Evolutionary conservation across 2,329 filamentous ascomycete genomes (phyloP).

Genomic region (Polychaeton citri): DNA sequence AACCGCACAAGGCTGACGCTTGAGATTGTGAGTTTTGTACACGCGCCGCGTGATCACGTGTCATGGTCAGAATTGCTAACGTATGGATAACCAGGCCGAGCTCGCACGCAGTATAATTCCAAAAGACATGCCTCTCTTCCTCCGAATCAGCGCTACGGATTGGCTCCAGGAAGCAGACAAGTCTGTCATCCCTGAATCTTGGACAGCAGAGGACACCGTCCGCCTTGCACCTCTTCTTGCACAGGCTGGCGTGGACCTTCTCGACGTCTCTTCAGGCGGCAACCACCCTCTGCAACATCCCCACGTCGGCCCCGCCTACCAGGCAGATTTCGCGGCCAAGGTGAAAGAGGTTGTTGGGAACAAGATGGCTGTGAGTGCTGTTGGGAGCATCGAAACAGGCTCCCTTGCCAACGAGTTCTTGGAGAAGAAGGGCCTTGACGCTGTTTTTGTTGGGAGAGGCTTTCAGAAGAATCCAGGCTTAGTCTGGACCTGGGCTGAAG

Average conservation of each 20-base stretch:
- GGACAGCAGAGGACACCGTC: slow-evolving; percentile 53
- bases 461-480: slow-evolving; percentile 75
- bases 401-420: slow-evolving; percentile 53
- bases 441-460: slow-evolving; percentile 60
- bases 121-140: slow-evolving; percentile 54
- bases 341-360: slow-evolving; percentile 64
- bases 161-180: slow-evolving; percentile 53
- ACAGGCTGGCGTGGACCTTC: slow-evolving; percentile 60
- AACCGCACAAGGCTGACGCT: slow-evolving; percentile 57
- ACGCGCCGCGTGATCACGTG: background rate
- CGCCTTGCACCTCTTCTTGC: slow-evolving; percentile 55
- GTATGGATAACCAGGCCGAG: slow-evolving; percentile 31
- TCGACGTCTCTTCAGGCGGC: slow-evolving; percentile 71
- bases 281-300: slow-evolving; percentile 49
- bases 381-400: slow-evolving; percentile 60
- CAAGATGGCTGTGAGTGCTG: slow-evolving; percentile 56
- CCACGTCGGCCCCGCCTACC: slow-evolving; percentile 51
- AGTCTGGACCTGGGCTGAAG: slow-evolving; percentile 45
- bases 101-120: slow-evolving; percentile 50
- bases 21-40: slow-evolving; percentile 35
- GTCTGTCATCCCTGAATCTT: slow-evolving; percentile 42
- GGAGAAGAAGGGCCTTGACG: slow-evolving; percentile 41
- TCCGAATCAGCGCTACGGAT: slow-evolving; percentile 62
- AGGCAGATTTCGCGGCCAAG: slow-evolving; percentile 56
- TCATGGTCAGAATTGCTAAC: background rate